Evolutionary conservation across 2,329 filamentous ascomycete species (phyloP), one percentile per base, ranked within the genome.

Genomic region (Penicillium corylophilum): DNA sequence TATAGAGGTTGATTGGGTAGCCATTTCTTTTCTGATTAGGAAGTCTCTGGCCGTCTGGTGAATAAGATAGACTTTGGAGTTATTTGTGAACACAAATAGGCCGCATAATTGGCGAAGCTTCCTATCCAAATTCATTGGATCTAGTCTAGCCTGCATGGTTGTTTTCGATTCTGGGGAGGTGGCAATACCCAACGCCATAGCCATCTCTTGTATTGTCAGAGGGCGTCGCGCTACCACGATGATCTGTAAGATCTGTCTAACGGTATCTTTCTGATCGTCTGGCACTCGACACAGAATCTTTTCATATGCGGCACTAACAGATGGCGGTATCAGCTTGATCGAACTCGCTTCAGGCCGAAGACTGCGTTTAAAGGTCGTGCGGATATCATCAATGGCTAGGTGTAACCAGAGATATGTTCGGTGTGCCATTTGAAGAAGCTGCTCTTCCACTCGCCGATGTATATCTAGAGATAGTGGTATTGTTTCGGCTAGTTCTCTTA

Each of bases 321-420:
- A 55, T 6, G 38, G 23, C 1, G 54, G 56, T 31, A 61, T 33
- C 16, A 53, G 9, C 3, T 9, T 13, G 24, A 61, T 55, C 33
- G 22, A 16, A 22, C 50, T 35, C 15, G 53, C 29, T 9, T n/a
- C 18, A 13, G 53, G 57, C 16, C 31, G 35, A 40, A 59, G 40
- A 15, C 52, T 53, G 13, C 51, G 2, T 9, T 50, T 13, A 5
- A 60, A 46, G 4, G 39, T 57, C 15, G 26, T 39, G 1, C 33
- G 47, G 10, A 59, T 57, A 10, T 59, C 51, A 23, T 59, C 48
- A 18, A 62, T 54, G 8, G 54, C 54, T 33, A 62, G 23, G 39
- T 59, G 15, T 49, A 61, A 20, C 60, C 55, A 62, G 9, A 60
- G 54, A 48, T 62, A 62, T 8, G 54, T 61, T n/a, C 54, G 54